These are phyloP conservation scores for Pugionium cornutum DNA, from an alignment of 345 rosid genomes.

Conservation along the genomic window DNA sequence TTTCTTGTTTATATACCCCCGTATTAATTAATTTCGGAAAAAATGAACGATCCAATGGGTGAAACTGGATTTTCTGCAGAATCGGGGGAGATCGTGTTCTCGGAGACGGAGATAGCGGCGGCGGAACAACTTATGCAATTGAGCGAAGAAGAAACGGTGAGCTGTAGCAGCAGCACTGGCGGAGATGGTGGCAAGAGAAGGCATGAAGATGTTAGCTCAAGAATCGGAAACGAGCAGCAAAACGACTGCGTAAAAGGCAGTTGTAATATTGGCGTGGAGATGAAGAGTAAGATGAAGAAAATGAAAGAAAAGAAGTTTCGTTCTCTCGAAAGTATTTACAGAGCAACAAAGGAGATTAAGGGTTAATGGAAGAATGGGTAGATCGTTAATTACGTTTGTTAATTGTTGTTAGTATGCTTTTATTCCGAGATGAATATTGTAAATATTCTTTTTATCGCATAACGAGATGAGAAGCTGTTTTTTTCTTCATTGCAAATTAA, in stretches of 20 bases:
- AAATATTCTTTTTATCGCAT: not conserved
- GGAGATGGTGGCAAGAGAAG: slow-evolving; percentile 23
- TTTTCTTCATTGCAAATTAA: not conserved
- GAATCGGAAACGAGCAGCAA: slow-evolving; percentile 6
- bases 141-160: slow-evolving; percentile 41
- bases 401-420: not conserved
- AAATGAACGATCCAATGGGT: slow-evolving; percentile 34
- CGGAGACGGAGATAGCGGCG: slow-evolving; percentile 41
- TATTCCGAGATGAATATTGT: slow-evolving; percentile 6
- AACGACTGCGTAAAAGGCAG: slow-evolving; percentile 28
- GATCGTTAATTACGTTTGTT: slow-evolving; percentile 23
- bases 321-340: slow-evolving; percentile 41
- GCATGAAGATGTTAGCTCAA: slow-evolving; percentile 36
- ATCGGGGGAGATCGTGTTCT: slow-evolving; percentile 26
- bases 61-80: slow-evolving; percentile 28
- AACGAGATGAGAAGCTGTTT: not conserved
- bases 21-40: not conserved
- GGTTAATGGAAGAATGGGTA: not conserved
- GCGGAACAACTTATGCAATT: slow-evolving; percentile 44
- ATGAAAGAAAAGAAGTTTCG: slow-evolving; percentile 41
- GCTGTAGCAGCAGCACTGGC: slow-evolving; percentile 39
- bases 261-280: slow-evolving; percentile 8
- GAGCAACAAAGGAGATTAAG: slow-evolving; percentile 33
- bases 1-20: not conserved
- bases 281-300: slow-evolving; percentile 24